Evolutionary conservation across 495 filamentous ascomycete species (phyloP).

Genomic region (Ramalina peruviana): DNA sequence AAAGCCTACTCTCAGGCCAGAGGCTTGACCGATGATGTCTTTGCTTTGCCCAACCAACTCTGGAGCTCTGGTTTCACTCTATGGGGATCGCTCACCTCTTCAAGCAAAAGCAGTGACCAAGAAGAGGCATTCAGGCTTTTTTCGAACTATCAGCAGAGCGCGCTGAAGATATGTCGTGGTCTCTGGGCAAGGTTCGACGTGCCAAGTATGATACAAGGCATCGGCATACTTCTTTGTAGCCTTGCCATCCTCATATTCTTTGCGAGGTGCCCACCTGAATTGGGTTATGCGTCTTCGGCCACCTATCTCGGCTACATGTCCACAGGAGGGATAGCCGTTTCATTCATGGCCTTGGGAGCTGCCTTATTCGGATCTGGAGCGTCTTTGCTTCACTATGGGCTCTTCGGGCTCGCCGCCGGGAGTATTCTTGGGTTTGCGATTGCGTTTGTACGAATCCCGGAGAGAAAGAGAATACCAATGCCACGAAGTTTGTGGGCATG

Average conservation of each 20-base stretch:
- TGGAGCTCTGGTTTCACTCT: constrained; percentile 40
- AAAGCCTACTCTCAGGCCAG: constrained; percentile 45
- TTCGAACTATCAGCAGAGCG: constrained; percentile 61
- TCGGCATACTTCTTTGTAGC: constrained; percentile 52
- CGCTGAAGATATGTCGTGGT: constrained; percentile 62
- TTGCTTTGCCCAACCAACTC: constrained; percentile 39
- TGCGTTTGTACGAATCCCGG: constrained; percentile 36
- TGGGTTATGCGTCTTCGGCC: constrained; percentile 38
- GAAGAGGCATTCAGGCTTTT: constrained; percentile 43
- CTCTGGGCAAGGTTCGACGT: constrained; percentile 90
- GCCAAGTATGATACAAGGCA: constrained; percentile 66
- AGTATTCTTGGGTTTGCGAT: constrained; percentile 48
- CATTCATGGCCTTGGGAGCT: constrained; percentile 25
- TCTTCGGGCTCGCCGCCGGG: constrained; percentile 40
- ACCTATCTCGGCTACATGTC: constrained; percentile 32
- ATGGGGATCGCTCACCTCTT: constrained; percentile 29
- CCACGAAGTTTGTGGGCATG: constrained; percentile 78
- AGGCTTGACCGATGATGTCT: constrained; percentile 45
- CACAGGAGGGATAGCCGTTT: constrained; percentile 23
- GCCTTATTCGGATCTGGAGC: constrained; percentile 20
- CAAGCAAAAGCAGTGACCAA: constrained; percentile 21
- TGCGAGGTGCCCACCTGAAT: constrained; percentile 42
- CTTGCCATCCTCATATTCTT: constrained; percentile 57
- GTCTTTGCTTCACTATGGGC: constrained; percentile 19
- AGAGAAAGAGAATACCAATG: constrained; percentile 37